Conservation (phyloP, 768 basidiomycete genomes). For the Hemileccinum rubropunctum region DNA sequence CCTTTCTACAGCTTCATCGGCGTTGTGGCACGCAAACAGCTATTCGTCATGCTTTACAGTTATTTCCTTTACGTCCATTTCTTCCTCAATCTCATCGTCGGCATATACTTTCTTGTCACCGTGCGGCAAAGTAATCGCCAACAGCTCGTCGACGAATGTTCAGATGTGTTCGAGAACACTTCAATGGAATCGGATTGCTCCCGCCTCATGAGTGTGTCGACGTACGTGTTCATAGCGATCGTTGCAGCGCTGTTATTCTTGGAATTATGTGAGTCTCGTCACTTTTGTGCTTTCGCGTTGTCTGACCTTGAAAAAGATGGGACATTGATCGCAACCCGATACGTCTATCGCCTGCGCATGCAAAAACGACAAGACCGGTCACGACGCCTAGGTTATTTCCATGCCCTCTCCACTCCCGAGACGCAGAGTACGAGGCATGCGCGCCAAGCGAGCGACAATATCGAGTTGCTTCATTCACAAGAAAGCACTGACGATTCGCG, state of each 20-base stretch:
- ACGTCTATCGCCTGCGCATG: constrained; percentile 48
- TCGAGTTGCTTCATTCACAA: constrained; percentile 25
- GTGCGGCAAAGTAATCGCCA: constrained; percentile 45
- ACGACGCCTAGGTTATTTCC: constrained; percentile 32
- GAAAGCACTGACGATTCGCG: constrained; percentile 8
- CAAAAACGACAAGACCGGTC: constrained; percentile 46
- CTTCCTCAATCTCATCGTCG: constrained; percentile 50
- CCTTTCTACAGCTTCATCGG: constrained; percentile 51
- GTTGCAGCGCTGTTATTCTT: constrained; percentile 44
- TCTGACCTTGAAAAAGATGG: constrained; percentile 40
- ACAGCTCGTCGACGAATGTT: constrained; percentile 45
- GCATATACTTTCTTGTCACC: constrained; percentile 49
- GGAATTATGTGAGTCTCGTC: constrained; percentile 52
- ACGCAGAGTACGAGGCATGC: constrained; percentile 10
- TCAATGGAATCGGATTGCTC: constrained; percentile 45
- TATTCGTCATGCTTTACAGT: constrained; percentile 54
- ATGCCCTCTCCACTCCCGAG: constrained; percentile 22
- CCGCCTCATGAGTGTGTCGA: constrained; percentile 39
- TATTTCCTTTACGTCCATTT: constrained; percentile 59
- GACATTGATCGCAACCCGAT: constrained; percentile 51
- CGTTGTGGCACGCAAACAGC: constrained; percentile 59
- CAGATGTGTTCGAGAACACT: constrained; percentile 39
- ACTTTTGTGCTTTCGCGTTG: not conserved
- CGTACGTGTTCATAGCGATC: constrained; percentile 46
- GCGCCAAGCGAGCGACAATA: constrained; percentile 26